Base-by-base conservation (phyloP, 2,329 filamentous ascomycete genomes). In the Reticulascus tulasneorum region DNA sequence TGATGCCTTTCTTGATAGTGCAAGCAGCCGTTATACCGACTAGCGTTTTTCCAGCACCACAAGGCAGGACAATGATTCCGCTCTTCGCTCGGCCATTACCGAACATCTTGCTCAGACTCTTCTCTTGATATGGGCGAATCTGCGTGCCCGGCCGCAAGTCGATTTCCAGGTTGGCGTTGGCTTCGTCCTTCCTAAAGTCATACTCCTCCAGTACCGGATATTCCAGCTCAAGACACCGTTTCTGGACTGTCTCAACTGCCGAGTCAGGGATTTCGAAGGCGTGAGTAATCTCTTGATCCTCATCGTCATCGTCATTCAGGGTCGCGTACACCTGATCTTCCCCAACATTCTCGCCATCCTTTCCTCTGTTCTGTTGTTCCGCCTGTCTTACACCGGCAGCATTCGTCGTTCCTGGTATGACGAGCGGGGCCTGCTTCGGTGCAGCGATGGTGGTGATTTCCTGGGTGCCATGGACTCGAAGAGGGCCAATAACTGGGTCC, bases 81-180 rank as follows among this genome's bases (percentile, higher is more conserved):
- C 89, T 96, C 67, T 95, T 93, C 11, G 93, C 93, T 62, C 93
- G 84, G 32, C 91, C 91, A 55, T 98, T 98, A 55, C 93, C 91
- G 58, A 98, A 98, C 93, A 98, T 98, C 62, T 98, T 98, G 67
- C 87, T 94, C 9, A 98, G 70, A 47, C 89, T 94, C 66, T 96
- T 94, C 61, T 98, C 93, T 58, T 98, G 93, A 51, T 98, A 98
- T 44, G 94, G 67, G 57, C 91, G 82, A 56, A 97, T 97, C 53
- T 91, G 85, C 0, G 90, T 91, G 38, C 83, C 82, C 1, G 91
- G 90, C 50, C 86, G 86, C 31, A 97, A 70, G 58, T 97, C 91
- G 49, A 98, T 98, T 38, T 97, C 89, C 23, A 98, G 69, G 33
- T 87, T 95, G 1, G 91, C 79, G 53, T 97, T 98, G 49, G 80